These are phyloP conservation scores for Cordia subcordata DNA, from an alignment of 257 asterid species.

Conservation along the genomic window DNA sequence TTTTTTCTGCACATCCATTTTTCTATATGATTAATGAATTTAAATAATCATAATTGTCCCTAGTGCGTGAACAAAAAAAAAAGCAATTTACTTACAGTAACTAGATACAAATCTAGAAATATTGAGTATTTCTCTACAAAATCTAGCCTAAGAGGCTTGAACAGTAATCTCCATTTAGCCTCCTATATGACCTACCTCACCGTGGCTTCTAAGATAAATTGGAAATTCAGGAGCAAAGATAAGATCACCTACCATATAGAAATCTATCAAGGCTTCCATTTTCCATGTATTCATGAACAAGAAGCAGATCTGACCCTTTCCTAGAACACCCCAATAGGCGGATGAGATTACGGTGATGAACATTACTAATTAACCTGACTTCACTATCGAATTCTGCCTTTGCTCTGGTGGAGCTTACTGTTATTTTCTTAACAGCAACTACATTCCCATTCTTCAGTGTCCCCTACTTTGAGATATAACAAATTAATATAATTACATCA, in stretches of 20 bases:
- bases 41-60: no score
- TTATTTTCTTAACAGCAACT: slow-evolving; percentile 73
- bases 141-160: no score
- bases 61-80: no score
- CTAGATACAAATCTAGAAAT: no score
- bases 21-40: no score
- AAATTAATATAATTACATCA: background rate
- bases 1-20: no score
- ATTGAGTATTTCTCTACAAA: no score
- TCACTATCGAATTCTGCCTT: slow-evolving; percentile 70
- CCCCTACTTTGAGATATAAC: slow-evolving; percentile 43
- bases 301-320: slow-evolving; percentile 62
- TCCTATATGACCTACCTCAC: no score
- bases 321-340: slow-evolving; percentile 73
- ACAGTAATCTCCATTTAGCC: no score
- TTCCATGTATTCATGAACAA: slow-evolving; percentile 70
- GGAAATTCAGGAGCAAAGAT: background rate
- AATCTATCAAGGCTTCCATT: slow-evolving; percentile 73
- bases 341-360: slow-evolving; percentile 83
- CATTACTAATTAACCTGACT: slow-evolving; percentile 78
- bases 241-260: slow-evolving; percentile 46
- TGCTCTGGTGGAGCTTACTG: slow-evolving; percentile 45
- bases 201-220: no score
- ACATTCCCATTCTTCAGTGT: slow-evolving; percentile 56
- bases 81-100: no score